Evolutionary conservation across 192 early-diverging fungal genomes (phyloP), one percentile per base, ranked within the genome.

Genomic region (Ambispora gerdemannii): DNA sequence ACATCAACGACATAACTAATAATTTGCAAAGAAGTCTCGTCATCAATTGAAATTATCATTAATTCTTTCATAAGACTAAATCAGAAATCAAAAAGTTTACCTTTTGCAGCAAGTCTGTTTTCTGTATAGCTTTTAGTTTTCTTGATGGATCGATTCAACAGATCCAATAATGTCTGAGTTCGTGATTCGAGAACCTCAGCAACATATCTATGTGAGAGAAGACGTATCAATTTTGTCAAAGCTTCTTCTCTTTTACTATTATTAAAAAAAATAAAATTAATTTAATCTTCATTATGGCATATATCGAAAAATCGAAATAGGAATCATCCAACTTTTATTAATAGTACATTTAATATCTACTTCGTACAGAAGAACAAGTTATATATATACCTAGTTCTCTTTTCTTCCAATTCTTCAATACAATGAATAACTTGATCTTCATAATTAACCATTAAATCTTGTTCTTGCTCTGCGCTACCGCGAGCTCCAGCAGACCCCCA

Each of bases 241-340:
- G 82, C 82, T 53, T 83, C 80, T 72, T 88, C 87, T 24, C 89
- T 73, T 17, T 79, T 78, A 56, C 86, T 88, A 73, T n/a, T 24
- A 58, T 2, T 22, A 36, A 31, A 27, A 15, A 50, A 17, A 7
- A 6, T 43, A 71, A 24, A 47, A 0, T 47, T 30, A 10, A 8
- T 58, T 8, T 58, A 8, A 11, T 30, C 55, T 58, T 27, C 55
- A n/a, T 11, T 11, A 8, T 58, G 6, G 1, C 4, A 20, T 22
- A 24, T 36, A 28, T 38, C n/a, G 27, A 28, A 27, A 56, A n/a
- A 43, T 58, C 11, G 4, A 20, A 38, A 58, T 50, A 4, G 25
- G 6, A 49, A 50, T 65, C 27, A 32, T 67, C 8, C 8, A 63
- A 64, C n/a, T 63, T n/a, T 25, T 31, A 50, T 33, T 52, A 15